A percentile compares a stretch with the other conserved stretches of the same genome.
Evolutionary conservation across 345 rosid genomes (phyloP).

Genomic region (Pelargonium nanum): DNA sequence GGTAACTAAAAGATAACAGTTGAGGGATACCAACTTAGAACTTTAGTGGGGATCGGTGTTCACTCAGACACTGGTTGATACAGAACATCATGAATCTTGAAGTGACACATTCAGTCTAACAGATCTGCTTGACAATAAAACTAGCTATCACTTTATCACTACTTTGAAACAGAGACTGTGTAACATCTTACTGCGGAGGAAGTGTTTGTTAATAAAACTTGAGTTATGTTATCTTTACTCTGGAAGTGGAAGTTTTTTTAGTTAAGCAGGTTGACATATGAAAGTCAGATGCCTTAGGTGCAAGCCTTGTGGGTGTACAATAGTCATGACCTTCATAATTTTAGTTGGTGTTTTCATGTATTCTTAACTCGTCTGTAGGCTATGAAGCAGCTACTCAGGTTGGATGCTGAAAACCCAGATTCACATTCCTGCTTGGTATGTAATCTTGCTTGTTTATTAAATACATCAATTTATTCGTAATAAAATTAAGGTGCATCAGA

Average conservation of each 20-base stretch:
- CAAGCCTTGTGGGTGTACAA: not conserved
- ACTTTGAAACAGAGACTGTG: too few species aligned
- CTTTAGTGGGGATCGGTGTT: too few species aligned
- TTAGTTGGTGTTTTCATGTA: not conserved
- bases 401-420: conserved; percentile 85
- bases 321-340: not conserved
- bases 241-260: not conserved
- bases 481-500: not conserved
- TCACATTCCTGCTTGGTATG: conserved; percentile 85
- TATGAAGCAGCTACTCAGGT: conserved; percentile 68
- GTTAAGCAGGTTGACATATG: too few species aligned
- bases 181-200: too few species aligned
- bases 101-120: too few species aligned
- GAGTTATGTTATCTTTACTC: not conserved
- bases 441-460: conserved; percentile 5
- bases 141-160: too few species aligned
- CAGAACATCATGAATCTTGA: too few species aligned
- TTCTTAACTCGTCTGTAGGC: conserved; percentile 35
- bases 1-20: too few species aligned
- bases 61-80: too few species aligned
- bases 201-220: too few species aligned
- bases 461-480: not conserved
- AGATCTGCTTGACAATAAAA: too few species aligned
- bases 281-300: not conserved
- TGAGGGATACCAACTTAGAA: too few species aligned